Conservation (phyloP, 2,329 filamentous ascomycete species). For the Fusarium citri region DNA sequence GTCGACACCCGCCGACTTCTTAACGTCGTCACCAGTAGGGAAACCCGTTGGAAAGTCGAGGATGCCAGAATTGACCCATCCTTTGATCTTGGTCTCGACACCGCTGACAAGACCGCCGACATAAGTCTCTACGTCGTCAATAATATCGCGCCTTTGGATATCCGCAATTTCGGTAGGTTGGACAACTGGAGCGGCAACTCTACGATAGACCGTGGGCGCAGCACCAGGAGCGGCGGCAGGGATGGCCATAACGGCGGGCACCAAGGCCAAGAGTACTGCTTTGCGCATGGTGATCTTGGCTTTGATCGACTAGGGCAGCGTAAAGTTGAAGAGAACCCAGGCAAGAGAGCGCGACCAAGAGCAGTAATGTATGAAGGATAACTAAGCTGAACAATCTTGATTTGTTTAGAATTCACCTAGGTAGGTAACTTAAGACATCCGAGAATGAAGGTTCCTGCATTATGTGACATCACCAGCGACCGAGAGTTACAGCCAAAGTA, state of each 20-base stretch:
- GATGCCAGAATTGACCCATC: slow-evolving; percentile 71
- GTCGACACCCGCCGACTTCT: slow-evolving; percentile 70
- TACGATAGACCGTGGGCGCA: slow-evolving; percentile 36
- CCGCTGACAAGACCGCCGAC: slow-evolving; percentile 61
- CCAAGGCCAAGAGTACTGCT: slow-evolving; percentile 38
- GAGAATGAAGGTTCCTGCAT: slow-evolving; percentile 39
- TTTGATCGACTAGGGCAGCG: background rate
- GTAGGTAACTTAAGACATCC: slow-evolving; percentile 1
- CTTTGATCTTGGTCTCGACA: slow-evolving; percentile 67
- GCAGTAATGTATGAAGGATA: background rate
- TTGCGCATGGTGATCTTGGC: slow-evolving; percentile 30
- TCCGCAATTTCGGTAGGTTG: slow-evolving; percentile 42
- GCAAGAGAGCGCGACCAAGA: background rate
- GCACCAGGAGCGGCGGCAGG: slow-evolving; percentile 40
- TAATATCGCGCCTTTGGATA: slow-evolving; percentile 50
- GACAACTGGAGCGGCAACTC: slow-evolving; percentile 31
- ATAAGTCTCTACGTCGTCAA: slow-evolving; percentile 61
- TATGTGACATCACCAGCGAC: slow-evolving; percentile 34
- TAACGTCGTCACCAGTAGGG: slow-evolving; percentile 70
- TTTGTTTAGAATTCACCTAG: slow-evolving; percentile 14
- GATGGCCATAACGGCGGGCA: slow-evolving; percentile 41
- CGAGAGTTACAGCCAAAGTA: slow-evolving; percentile 8
- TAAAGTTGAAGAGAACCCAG: background rate
- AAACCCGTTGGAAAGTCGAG: slow-evolving; percentile 76
- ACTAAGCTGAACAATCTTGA: slow-evolving; percentile 11